Percentiles rank a stretch among this genome's conserved stretches.
Evolutionary conservation across 495 filamentous ascomycete genomes (phyloP).

Genomic region (Neurospora africana): DNA sequence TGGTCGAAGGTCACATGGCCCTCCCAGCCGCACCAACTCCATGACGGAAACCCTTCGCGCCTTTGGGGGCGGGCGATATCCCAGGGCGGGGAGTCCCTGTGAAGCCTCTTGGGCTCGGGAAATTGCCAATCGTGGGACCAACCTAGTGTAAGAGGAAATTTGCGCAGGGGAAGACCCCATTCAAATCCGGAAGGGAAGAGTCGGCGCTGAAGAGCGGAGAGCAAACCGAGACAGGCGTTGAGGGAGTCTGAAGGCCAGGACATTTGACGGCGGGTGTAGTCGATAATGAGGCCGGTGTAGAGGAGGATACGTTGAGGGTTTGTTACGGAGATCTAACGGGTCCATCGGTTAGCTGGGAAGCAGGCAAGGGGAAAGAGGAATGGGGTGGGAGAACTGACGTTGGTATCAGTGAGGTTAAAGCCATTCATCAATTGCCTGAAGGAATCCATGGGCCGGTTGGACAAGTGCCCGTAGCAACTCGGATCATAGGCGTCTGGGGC

Average conservation of each 20-base stretch:
- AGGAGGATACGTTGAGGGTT: background rate
- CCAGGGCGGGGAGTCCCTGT: background rate
- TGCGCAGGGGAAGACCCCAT: slow-evolving; percentile 11
- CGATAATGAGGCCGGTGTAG: background rate
- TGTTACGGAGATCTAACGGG: background rate
- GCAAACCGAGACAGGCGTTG: slow-evolving; percentile 7
- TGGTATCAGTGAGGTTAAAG: background rate
- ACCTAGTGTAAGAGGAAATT: slow-evolving; percentile 1
- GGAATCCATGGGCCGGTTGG: background rate
- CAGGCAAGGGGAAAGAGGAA: background rate
- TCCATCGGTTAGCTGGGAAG: background rate
- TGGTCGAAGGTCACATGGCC: background rate
- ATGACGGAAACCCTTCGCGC: slow-evolving; percentile 5
- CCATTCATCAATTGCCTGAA: background rate
- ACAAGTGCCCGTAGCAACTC: background rate
- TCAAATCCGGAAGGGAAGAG: slow-evolving; percentile 6
- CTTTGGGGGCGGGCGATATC: background rate
- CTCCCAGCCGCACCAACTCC: slow-evolving; percentile 12
- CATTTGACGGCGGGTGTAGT: slow-evolving; percentile 12
- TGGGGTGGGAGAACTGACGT: background rate
- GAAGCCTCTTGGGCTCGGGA: background rate
- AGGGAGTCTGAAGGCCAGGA: slow-evolving; percentile 9
- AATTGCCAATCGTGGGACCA: slow-evolving; percentile 4
- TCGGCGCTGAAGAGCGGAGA: background rate
- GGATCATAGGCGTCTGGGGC: background rate